Percentiles rank a stretch among this genome's conserved stretches.
These are phyloP conservation scores for Geranium incanum DNA, from an alignment of 441 rosid genomes.

Conservation along the genomic window DNA sequence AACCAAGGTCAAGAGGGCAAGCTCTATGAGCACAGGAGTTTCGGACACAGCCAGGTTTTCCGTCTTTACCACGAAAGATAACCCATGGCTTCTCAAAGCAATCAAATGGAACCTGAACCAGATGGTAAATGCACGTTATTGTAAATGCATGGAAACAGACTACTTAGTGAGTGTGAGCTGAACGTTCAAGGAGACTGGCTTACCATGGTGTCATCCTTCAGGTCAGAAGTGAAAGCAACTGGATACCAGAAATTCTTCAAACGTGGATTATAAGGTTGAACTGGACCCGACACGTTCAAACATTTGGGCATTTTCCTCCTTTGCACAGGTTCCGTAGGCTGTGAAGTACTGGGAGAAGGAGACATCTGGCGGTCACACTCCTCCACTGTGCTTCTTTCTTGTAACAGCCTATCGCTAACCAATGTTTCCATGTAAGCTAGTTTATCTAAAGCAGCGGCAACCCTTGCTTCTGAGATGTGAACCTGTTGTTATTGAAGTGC, in stretches of 20 bases:
- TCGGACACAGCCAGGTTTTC: slow-evolving; percentile 82
- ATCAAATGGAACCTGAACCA: slow-evolving; percentile 69
- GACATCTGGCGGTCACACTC: slow-evolving; percentile 36
- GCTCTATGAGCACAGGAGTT: slow-evolving; percentile 97
- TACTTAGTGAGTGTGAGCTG: background rate
- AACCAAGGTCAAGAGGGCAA: slow-evolving; percentile 93
- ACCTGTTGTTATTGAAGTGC: slow-evolving; percentile 43
- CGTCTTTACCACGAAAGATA: slow-evolving; percentile 78
- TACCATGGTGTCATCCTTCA: slow-evolving; percentile 88
- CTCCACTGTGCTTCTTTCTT: slow-evolving; percentile 40
- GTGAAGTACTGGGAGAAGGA: slow-evolving; percentile 43
- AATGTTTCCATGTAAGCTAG: slow-evolving; percentile 85
- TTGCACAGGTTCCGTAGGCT: slow-evolving; percentile 29
- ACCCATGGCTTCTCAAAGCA: slow-evolving; percentile 98
- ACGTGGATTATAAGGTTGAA: slow-evolving; percentile 56
- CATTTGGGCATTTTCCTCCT: slow-evolving; percentile 48
- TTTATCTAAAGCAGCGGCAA: slow-evolving; percentile 74
- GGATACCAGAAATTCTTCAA: slow-evolving; percentile 95
- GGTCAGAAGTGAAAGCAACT: slow-evolving; percentile 67
- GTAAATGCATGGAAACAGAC: background rate
- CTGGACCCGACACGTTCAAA: slow-evolving; percentile 86
- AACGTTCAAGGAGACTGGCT: slow-evolving; percentile 14
- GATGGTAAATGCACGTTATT: background rate
- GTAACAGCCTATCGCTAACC: slow-evolving; percentile 72
- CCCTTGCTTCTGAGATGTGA: slow-evolving; percentile 92